These are phyloP conservation scores for Colletotrichum graminicola DNA, from an alignment of 2,329 filamentous ascomycete species.

Conservation along the genomic window DNA sequence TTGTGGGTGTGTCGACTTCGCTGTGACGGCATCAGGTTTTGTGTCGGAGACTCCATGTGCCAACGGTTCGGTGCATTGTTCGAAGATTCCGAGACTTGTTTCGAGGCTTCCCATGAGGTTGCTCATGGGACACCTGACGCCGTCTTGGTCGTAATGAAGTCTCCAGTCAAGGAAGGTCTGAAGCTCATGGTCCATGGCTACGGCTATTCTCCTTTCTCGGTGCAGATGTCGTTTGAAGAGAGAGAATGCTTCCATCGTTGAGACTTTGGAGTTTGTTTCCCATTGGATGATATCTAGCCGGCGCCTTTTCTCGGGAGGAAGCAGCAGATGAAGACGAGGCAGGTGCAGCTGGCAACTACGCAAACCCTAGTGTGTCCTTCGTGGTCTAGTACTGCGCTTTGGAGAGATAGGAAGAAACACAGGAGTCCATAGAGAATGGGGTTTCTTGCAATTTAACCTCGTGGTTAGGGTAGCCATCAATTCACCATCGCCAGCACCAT, in stretches of 20 bases:
- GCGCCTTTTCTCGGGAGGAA: background rate
- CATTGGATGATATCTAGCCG: background rate
- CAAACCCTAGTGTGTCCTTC: background rate
- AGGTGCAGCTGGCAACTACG: background rate
- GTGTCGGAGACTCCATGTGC: background rate
- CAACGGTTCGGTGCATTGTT: conserved; percentile 21
- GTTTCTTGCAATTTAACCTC: background rate
- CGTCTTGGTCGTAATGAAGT: conserved; percentile 18
- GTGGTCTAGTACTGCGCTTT: background rate
- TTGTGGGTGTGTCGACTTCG: background rate
- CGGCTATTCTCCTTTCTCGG: background rate
- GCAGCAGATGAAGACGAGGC: background rate
- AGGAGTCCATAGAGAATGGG: background rate
- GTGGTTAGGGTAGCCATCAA: background rate
- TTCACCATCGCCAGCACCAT: background rate
- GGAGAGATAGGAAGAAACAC: background rate
- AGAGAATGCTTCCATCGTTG: too few relatives aligned
- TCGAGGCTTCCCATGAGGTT: conserved; percentile 25
- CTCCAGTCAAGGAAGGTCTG: conserved; percentile 5
- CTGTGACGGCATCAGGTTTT: background rate
- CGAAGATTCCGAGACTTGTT: conserved; percentile 22
- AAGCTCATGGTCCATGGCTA: background rate
- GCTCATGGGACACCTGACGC: background rate
- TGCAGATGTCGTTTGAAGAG: background rate
- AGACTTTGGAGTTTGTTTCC: background rate